Evolutionary conservation across 768 basidiomycete genomes (phyloP), one percentile per base, ranked within the genome.

Genomic region (Leccinum disarticulatum): DNA sequence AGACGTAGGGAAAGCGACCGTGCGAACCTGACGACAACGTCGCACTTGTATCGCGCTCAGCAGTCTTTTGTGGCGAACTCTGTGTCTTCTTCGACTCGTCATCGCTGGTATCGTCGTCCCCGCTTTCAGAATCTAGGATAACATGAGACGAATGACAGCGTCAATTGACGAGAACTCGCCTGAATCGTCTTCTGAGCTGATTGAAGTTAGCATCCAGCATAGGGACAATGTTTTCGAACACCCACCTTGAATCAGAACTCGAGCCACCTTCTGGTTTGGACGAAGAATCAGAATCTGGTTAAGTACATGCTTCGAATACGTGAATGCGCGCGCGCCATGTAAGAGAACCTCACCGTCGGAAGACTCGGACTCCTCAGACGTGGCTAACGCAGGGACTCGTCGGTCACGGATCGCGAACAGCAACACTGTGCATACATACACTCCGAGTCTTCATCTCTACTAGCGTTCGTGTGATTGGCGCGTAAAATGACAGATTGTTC

Each of bases 21-120:
- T 52, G 6, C 65, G 17, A 57, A 72, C 71, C 68, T 60, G 77
- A 77, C 25, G 77, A 74, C 51, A 80, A 64, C 8, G 79, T 81
- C 27, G 54, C 70, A 61, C 79, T 81, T 3, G 78, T 76, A 52
- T 76, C 78, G 52, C 76, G 74, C 22, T 70, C 68, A 4, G 19
- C 50, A 15, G 41, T 27, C 48, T 64, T 67, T 22, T 10, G 33
- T 11, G 60, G 61, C 22, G 17, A 22, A 51, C 55, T 43, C 46
- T 60, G 59, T 54, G 35, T 25, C 14, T 6, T 56, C n/a, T 59
- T 49, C 33, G 52, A 61, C 3, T 61, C 53, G 6, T 58, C 58
- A 17, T 63, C 64, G 35, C 61, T 61, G 47, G 61, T 57, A 55
- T 54, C 56, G 8, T 51, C 56, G 3, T n/a, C 51, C 7, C 59